Base-by-base conservation (phyloP, 2,329 filamentous ascomycete species). In the Mycosphaerelloides madeirae region DNA sequence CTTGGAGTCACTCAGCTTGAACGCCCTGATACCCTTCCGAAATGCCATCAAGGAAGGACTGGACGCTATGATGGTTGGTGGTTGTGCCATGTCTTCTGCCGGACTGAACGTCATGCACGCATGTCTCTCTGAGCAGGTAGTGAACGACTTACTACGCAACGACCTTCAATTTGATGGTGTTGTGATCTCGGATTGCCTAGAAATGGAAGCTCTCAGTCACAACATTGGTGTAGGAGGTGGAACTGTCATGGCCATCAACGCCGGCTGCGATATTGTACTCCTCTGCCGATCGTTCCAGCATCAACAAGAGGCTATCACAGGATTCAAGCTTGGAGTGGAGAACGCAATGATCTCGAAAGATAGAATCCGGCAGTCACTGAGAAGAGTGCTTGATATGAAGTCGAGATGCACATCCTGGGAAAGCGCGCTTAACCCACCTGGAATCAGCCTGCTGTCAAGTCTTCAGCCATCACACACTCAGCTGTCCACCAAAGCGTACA, bases 181-280 rank as follows among this genome's bases (percentile, higher is more conserved):
- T 2, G 89, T 93, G 18, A 88, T 97, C 38, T 96, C 90, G 0
- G 91, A 97, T 62, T 97, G 91, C 55, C 71, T 97, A 6, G 91
- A 96, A 64, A 97, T 97, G 91, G 90, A 96, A 61, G 89, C 90
- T 0, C 77, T 97, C 7, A 93, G 88, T 53, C 87, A 95, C 61
- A 94, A 96, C 58, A 93, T 97, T 38, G 91, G 91, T n/a, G 89
- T 98, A 14, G 89, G 91, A 55, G 91, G 93, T 31, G 93, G 93
- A 11, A 95, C 91, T 0, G 88, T 97, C 56, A 96, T 96, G 89
- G 93, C 93, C 3, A 87, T 96, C 39, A 93, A 95, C 64, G 91
- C 93, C 25, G 93, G 93, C 12, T 97, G 93, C 62, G 93, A 98
- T 65, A 73, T 97, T 41, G 81, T 96, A 4, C 77, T 96, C 5